Conservation (phyloP, 2,329 filamentous ascomycete species). For the Podosphaera xanthii region DNA sequence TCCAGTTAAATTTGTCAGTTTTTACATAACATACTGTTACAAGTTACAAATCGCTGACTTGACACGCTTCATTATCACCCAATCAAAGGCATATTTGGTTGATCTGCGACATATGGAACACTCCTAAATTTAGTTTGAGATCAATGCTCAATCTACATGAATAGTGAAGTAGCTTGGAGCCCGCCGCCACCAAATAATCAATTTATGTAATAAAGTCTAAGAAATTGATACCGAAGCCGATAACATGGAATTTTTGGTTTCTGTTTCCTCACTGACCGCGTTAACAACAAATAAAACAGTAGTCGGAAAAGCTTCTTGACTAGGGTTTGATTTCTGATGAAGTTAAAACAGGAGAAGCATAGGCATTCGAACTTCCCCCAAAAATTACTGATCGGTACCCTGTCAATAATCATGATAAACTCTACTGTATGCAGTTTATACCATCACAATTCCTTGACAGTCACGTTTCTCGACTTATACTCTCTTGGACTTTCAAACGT, state of each 20-base stretch:
- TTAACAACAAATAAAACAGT: too few species aligned
- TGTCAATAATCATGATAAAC: conserved; percentile 1
- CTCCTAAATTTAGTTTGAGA: not conserved
- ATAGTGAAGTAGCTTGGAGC: not conserved
- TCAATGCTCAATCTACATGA: not conserved
- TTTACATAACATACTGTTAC: not conserved
- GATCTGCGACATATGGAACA: not conserved
- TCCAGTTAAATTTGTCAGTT: not conserved
- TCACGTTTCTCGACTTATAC: conserved; percentile 43
- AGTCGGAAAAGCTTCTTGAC: too few species aligned
- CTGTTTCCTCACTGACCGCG: too few species aligned
- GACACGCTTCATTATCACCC: not conserved
- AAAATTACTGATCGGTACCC: not conserved
- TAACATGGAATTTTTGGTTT: too few species aligned
- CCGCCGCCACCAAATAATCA: too few species aligned
- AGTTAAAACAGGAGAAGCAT: too few species aligned
- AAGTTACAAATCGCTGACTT: not conserved
- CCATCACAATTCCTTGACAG: not conserved
- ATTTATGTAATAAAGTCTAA: too few species aligned
- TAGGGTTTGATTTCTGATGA: too few species aligned
- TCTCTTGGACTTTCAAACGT: conserved; percentile 64
- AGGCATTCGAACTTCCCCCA: too few species aligned
- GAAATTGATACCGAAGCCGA: too few species aligned
- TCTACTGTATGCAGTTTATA: conserved; percentile 14
- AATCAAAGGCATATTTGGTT: not conserved